These are phyloP conservation scores for Opeltia flavorubescens DNA, from an alignment of 495 filamentous ascomycete species.

Conservation along the genomic window DNA sequence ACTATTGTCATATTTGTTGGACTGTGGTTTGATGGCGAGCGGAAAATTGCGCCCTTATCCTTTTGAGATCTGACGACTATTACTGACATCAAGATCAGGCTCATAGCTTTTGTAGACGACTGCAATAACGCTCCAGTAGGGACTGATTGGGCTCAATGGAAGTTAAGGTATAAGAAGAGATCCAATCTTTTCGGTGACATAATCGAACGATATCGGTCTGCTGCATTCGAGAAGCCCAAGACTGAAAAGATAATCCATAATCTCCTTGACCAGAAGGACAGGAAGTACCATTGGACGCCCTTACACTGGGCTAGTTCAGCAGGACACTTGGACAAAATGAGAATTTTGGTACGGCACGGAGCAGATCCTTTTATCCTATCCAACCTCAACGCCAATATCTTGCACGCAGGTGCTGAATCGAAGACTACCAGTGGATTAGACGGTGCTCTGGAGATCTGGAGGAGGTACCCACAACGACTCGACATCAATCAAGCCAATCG, in stretches of 20 bases:
- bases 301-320: conserved; percentile 10
- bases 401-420: conserved; percentile 8
- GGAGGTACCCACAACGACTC: conserved; percentile 3
- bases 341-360: conserved; percentile 5
- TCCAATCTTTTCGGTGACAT: conserved; percentile 5
- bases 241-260: conserved; percentile 8
- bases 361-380: conserved; percentile 9
- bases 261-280: conserved; percentile 7
- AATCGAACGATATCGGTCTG: conserved; percentile 7
- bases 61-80: neutral
- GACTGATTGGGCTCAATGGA: conserved; percentile 10
- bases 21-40: neutral
- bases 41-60: too few relatives aligned
- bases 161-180: conserved; percentile 6
- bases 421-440: conserved; percentile 1
- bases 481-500: conserved; percentile 8
- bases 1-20: neutral
- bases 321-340: conserved; percentile 6
- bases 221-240: conserved; percentile 5
- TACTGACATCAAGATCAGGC: conserved; percentile 1
- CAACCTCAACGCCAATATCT: conserved; percentile 7
- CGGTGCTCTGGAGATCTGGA: conserved; percentile 5
- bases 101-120: conserved; percentile 5
- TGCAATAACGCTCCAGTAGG: conserved; percentile 5
- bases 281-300: conserved; percentile 9